phyloP scores from a whole-genome alignment of 176 grass and related monocot species.

The Carex pumila region DNA sequence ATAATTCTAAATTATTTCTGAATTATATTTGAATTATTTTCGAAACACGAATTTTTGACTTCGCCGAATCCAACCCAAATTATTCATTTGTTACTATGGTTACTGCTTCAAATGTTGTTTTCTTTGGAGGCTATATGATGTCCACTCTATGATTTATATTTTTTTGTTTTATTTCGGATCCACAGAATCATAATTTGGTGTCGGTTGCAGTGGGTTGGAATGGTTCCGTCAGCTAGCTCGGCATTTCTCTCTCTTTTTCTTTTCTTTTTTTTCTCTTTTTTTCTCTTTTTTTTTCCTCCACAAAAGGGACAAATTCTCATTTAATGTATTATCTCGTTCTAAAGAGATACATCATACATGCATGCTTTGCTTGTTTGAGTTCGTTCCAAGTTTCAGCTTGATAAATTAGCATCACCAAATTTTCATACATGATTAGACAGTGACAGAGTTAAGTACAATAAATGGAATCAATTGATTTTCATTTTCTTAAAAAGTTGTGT shows the following conservation, averaged over 20 bases:
- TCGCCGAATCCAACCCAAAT: no score
- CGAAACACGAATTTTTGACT: no score
- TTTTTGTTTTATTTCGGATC: background rate
- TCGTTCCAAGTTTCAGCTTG: background rate
- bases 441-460: no score
- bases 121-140: background rate
- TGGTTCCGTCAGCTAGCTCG: background rate
- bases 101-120: background rate
- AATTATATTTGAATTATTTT: no score
- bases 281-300: background rate
- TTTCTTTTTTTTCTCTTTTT: no score
- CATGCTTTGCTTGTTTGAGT: background rate
- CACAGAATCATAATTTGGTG: background rate
- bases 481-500: no score
- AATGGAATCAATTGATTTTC: no score
- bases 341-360: background rate
- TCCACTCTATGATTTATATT: background rate
- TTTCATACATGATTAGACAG: background rate
- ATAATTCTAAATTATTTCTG: no score
- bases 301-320: background rate
- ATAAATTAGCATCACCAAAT: background rate
- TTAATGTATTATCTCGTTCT: background rate
- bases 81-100: no score
- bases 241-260: background rate
- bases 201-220: background rate